Percentiles rank a stretch among this genome's conserved stretches.
Conservation (phyloP, 257 asterid species). For the Linderniella brevidens region DNA sequence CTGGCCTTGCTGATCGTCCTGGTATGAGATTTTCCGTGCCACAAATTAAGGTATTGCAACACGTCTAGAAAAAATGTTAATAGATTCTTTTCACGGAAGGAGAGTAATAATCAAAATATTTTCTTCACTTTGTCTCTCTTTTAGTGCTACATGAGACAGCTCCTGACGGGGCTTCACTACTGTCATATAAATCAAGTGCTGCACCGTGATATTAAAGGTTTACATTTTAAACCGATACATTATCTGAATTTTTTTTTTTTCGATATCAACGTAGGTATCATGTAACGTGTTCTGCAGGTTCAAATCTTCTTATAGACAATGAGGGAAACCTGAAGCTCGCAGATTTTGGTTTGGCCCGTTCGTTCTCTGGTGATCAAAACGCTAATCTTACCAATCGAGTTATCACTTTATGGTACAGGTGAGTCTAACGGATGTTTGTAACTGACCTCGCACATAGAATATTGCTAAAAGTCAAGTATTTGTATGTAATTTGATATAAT, state of each 20-base stretch:
- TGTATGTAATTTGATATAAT: neutral
- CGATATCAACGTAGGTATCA: conserved; percentile 8
- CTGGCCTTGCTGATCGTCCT: conserved; percentile 94
- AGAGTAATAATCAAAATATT: conserved; percentile 27
- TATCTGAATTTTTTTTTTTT: conserved; percentile 8
- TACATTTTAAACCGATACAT: conserved; percentile 10
- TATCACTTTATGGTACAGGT: conserved; percentile 84
- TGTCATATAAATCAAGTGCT: conserved; percentile 90
- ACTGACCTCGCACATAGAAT: too few species aligned
- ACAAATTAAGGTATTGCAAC: conserved; percentile 58
- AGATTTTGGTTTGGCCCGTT: conserved; percentile 77
- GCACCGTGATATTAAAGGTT: conserved; percentile 90
- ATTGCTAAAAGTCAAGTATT: too few species aligned
- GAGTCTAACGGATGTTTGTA: conserved; percentile 4
- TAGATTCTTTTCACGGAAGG: conserved; percentile 30
- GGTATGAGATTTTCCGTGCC: conserved; percentile 73
- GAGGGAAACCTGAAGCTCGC: conserved; percentile 85
- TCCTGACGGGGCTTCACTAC: conserved; percentile 89
- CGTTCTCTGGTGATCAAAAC: conserved; percentile 62
- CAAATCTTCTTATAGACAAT: conserved; percentile 73
- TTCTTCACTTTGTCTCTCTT: conserved; percentile 24
- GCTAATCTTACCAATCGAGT: conserved; percentile 88
- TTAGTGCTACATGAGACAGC: conserved; percentile 85
- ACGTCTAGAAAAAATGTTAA: neutral
- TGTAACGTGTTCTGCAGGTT: conserved; percentile 31